A percentile compares a stretch with the other conserved stretches of the same genome.
phyloP scores from a whole-genome alignment of 2,329 filamentous ascomycete genomes.

The Harringtonia lauricola region DNA sequence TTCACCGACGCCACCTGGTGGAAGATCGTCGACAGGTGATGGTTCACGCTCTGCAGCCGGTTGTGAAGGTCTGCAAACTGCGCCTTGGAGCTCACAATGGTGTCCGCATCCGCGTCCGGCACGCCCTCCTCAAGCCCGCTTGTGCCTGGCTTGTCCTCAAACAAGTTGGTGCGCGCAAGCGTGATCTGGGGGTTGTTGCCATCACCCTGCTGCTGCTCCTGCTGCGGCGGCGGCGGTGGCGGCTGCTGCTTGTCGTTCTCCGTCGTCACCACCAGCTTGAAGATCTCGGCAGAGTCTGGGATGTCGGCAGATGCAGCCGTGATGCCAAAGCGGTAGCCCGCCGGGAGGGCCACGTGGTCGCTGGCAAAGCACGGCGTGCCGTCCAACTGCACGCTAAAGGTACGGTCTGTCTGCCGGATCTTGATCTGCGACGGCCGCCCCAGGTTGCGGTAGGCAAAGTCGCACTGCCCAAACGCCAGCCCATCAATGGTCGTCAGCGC shows the following conservation, averaged over 20 bases:
- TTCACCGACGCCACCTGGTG: slow-evolving; percentile 40
- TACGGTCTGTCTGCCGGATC: slow-evolving; percentile 50
- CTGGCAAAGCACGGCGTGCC: slow-evolving; percentile 74
- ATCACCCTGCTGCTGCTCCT: slow-evolving; percentile 3
- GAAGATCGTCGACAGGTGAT: slow-evolving; percentile 55
- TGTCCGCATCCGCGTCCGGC: slow-evolving; percentile 35
- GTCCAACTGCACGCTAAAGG: slow-evolving; percentile 73
- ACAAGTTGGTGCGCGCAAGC: not conserved
- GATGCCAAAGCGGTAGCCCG: slow-evolving; percentile 76
- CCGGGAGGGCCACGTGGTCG: slow-evolving; percentile 64
- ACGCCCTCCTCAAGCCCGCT: slow-evolving; percentile 29
- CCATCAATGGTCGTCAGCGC: slow-evolving; percentile 70
- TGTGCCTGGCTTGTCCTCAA: slow-evolving; percentile 13
- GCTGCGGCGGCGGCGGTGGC: slow-evolving; percentile 7
- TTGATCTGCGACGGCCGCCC: slow-evolving; percentile 74
- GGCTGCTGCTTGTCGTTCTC: slow-evolving; percentile 24
- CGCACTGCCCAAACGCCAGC: slow-evolving; percentile 87
- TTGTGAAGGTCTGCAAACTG: slow-evolving; percentile 82
- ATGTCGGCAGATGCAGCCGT: slow-evolving; percentile 82
- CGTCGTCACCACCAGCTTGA: slow-evolving; percentile 69
- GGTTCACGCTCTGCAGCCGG: slow-evolving; percentile 63
- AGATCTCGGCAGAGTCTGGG: slow-evolving; percentile 89
- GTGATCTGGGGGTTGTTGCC: too few relatives aligned
- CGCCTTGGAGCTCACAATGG: slow-evolving; percentile 35
- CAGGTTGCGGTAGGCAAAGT: slow-evolving; percentile 82